Percentiles rank a stretch among this genome's conserved stretches.
Conservation (phyloP, 768 basidiomycete genomes). For the Phylloporus arenicola region DNA sequence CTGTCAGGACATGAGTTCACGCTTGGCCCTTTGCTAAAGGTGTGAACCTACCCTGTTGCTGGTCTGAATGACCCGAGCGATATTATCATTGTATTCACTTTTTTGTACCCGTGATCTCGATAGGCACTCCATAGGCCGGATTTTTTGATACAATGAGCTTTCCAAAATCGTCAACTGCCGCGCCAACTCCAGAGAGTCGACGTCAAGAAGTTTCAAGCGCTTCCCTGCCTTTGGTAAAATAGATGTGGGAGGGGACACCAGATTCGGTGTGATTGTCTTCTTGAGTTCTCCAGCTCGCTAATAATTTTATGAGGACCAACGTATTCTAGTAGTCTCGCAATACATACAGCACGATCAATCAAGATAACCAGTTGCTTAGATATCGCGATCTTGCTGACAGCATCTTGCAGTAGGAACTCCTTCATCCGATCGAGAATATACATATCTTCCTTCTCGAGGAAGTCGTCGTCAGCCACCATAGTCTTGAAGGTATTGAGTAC, state of each 20-base stretch:
- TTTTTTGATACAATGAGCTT: constrained; percentile 78
- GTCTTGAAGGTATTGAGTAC: constrained; percentile 88
- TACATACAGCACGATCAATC: constrained; percentile 75
- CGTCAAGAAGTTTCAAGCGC: constrained; percentile 77
- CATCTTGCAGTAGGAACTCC: constrained; percentile 65
- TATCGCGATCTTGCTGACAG: constrained; percentile 58
- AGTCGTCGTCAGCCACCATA: constrained; percentile 80
- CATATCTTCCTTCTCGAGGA: constrained; percentile 82
- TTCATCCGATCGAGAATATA: constrained; percentile 79
- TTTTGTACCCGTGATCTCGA: constrained; percentile 75
- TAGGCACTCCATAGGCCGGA: constrained; percentile 86
- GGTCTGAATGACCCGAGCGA: constrained; percentile 80
- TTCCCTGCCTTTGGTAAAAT: constrained; percentile 67
- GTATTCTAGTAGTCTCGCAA: background rate
- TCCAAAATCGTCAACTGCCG: constrained; percentile 92
- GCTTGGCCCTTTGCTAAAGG: background rate
- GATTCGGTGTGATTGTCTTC: constrained; percentile 50
- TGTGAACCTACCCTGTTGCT: constrained; percentile 65
- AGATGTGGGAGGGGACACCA: constrained; percentile 65
- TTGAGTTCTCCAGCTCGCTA: constrained; percentile 51
- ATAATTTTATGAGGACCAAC: constrained; percentile 15
- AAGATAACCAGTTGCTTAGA: constrained; percentile 69
- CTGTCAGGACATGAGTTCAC: constrained; percentile 7
- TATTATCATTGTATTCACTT: constrained; percentile 73
- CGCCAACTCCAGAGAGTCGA: constrained; percentile 86